Base-by-base conservation (phyloP, 2,329 filamentous ascomycete species). In the Verruconis gallopava region DNA sequence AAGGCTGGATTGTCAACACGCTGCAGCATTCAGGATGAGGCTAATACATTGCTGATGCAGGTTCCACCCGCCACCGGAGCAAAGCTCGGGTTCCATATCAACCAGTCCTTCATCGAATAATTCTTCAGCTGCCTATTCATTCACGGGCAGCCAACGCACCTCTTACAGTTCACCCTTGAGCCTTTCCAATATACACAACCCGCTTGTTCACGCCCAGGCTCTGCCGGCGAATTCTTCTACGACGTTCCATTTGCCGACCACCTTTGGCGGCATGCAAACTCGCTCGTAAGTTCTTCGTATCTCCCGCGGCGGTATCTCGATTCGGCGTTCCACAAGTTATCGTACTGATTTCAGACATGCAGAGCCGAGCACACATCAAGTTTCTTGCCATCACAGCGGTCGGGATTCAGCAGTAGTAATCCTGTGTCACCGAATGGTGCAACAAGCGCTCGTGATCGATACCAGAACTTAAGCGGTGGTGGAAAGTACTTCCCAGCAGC, bases 61-160 rank as follows among this genome's bases (percentile, higher is more conserved):
- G 55, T 75, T 70, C 56, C 63, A 67, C 47, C 52, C 64, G 48
- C 62, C 61, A 46, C 30, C 43, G 46, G 71, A 75, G 59, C 71
- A 72, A 46, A 70, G 67, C 44, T 69, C 66, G 44, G 71, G 70
- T 53, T 73, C 67, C 49, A 66, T 65, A 51, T 69, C 67, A 48
- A 65, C 66, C 50, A 69, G 65, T 51, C 66, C 67, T 45, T 66
- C 65, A 50, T 71, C 69, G 48, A 66, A 64, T 52, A 60, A 64
- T 45, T 70, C 68, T 21, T 66, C 66, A 37, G 60, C 66, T 49
- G 58, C 63, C 48, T 70, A 60, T 51, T 53, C 63, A 32, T 65
- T 56, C 44, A 46, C 52, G 43, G 49, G 25, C 25, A n/a, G 25
- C 25, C 25, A 30, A n/a, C 25, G 25, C 9, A 30, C 25, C 59